Conservation (phyloP, 2,329 filamentous ascomycete genomes). For the Acephala macrosclerotiorum region DNA sequence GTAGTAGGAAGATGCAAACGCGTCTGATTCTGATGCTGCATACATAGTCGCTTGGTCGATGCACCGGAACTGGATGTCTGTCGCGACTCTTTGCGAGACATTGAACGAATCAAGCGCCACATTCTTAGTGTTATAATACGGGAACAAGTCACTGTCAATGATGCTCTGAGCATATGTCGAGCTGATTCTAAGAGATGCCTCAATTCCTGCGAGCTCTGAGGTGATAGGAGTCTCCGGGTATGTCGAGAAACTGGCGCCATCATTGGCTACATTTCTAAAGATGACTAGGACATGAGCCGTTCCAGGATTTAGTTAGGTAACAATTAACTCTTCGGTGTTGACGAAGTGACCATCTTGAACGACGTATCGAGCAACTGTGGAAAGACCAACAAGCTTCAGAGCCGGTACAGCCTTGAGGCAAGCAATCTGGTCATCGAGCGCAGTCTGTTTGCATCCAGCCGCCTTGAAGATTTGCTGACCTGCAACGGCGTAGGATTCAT, state of each 20-base stretch:
- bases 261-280: slow-evolving; percentile 56
- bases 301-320: slow-evolving; percentile 50
- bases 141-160: slow-evolving; percentile 56
- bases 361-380: slow-evolving; percentile 56
- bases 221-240: slow-evolving; percentile 53
- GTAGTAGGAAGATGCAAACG: slow-evolving; percentile 56
- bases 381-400: slow-evolving; percentile 46
- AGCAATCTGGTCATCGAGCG: slow-evolving; percentile 51
- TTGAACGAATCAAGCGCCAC: slow-evolving; percentile 62
- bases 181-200: slow-evolving; percentile 54
- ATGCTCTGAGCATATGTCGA: slow-evolving; percentile 50
- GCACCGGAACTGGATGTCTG: slow-evolving; percentile 62
- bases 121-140: slow-evolving; percentile 56
- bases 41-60: slow-evolving; percentile 62
- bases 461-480: slow-evolving; percentile 56
- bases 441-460: slow-evolving; percentile 55
- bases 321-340: slow-evolving; percentile 54
- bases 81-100: slow-evolving; percentile 58
- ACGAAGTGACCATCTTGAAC: slow-evolving; percentile 62
- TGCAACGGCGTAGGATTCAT: slow-evolving; percentile 55
- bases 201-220: slow-evolving; percentile 51
- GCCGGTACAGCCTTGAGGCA: slow-evolving; percentile 54
- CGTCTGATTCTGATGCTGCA: slow-evolving; percentile 48
- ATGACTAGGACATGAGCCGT: slow-evolving; percentile 59
- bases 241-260: slow-evolving; percentile 58